Evolutionary conservation across 805 yeast genomes (phyloP), one percentile per base, ranked within the genome.

Genomic region (Nakazawaea anatomiae): DNA sequence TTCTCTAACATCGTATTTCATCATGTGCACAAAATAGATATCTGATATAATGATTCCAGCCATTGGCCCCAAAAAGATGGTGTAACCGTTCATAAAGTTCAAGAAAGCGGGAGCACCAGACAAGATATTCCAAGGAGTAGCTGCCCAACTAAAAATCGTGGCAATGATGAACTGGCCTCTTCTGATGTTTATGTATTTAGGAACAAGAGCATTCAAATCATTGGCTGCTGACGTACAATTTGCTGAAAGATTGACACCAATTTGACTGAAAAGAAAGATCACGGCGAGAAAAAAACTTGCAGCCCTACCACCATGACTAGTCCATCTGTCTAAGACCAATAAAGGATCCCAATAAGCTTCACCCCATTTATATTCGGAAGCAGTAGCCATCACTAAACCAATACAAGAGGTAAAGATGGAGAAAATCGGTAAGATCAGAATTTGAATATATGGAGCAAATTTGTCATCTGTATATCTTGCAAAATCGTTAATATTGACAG

Each of bases 61-160:
- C 63, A 89, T 85, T 27, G 94, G 80, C n/a, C 91, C 83, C 49
- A 89, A 71, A 74, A 89, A 89, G n/a, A 88, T 89, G 0, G 95
- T 76, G 64, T 88, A 89, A 0, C 96, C 92, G 42, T 86, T 76
- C 52, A 89, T 69, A 59, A 87, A 89, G 6, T 90, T 84, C 38
- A 94, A 83, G 69, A 89, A 89, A 67, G 76, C 82, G 32, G 83
- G 79, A 1, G 89, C 79, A 5, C 87, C 73, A 4, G 84, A 72
- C 61, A 83, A 72, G 61, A 88, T 77, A 59, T 87, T 77, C 96
- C 96, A 89, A 42, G 96, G 96, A 61, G 89, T 83, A 55, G 87
- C 82, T 48, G 81, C 78, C 55, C 83, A 74, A 0, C 89, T 87
- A 45, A 70, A 58, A 47, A 88, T 65, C 8, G 73, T 66, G 0